Evolutionary conservation across 2,329 filamentous ascomycete species (phyloP), one percentile per base, ranked within the genome.

Genomic region (Aureobasidium lini): DNA sequence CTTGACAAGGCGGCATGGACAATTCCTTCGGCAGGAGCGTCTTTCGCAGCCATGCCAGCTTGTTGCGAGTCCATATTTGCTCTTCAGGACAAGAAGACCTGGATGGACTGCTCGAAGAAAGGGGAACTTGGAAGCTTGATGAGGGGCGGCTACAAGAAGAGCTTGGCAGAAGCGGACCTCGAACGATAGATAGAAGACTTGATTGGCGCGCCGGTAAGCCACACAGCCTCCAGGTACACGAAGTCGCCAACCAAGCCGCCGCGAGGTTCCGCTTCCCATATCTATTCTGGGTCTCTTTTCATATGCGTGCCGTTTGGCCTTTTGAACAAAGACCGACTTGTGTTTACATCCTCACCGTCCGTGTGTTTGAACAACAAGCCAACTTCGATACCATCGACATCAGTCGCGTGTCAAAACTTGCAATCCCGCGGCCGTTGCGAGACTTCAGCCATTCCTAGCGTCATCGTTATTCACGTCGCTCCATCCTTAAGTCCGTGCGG

Each of bases 1-100:
- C n/a, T 50, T 18, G 59, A 52, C 34, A 50, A 34, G 32, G 42
- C 49, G 31, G 53, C 60, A 59, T 61, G 43, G 32, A 57, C 54
- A 4, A 48, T 23, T 3, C 52, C 52, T 18, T 57, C 53, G 18
- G 43, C 34, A 40, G 54, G 43, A 31, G 32, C 8, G 43, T 39
- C 54, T 13, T 48, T 34, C 23, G 2, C 15, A 10, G 9, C 39
- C 11, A 40, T 31, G 31, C 42, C 52, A 32, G 34, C 34, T 10
- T 31, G 32, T 36, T 57, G 54, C 18, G 43, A 18, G 54, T 39
- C 54, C 54, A 57, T 57, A 4, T 40, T 43, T 11, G 16, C 37
- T 28, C 18, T n/a, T 3, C 11, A 18, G 10, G 23, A 31, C 29
- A 44, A 44, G 18, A 36, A 57, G 37, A 40, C 46, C 39, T 29